Percentiles rank a stretch among this genome's conserved stretches.
These are phyloP conservation scores for Rubia peregrina DNA, from an alignment of 305 asterid genomes.

Conservation along the genomic window DNA sequence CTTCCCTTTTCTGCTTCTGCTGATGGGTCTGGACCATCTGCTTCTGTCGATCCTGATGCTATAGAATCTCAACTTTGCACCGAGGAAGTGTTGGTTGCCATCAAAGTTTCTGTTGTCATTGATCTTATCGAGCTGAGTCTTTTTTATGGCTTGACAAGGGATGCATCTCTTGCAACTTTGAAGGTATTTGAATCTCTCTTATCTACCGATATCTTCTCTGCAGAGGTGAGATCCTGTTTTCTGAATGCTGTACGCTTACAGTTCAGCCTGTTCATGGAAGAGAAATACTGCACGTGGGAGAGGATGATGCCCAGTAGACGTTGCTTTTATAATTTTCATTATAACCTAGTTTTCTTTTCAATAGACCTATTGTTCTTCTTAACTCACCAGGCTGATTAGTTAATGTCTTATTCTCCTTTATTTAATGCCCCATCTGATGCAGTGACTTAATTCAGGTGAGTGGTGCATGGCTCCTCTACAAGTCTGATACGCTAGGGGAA, in stretches of 20 bases:
- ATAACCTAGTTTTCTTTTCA: background rate
- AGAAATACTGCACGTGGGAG: background rate
- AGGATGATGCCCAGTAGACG: background rate
- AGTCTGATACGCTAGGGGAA: constrained; percentile 62
- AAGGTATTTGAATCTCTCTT: constrained; percentile 41
- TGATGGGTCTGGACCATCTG: constrained; percentile 37
- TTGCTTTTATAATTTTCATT: background rate
- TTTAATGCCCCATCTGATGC: background rate
- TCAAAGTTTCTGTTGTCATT: constrained; percentile 62
- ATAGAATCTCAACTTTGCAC: constrained; percentile 40
- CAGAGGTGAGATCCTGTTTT: background rate
- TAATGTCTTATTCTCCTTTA: constrained; percentile 2
- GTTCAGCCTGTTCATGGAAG: constrained; percentile 5
- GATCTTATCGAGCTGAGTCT: constrained; percentile 76
- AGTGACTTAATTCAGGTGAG: constrained; percentile 49
- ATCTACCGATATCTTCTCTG: background rate
- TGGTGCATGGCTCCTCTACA: constrained; percentile 83
- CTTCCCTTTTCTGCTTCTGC: constrained; percentile 36
- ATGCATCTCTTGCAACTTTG: constrained; percentile 79
- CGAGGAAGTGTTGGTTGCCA: constrained; percentile 45
- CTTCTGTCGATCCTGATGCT: constrained; percentile 33
- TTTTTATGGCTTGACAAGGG: constrained; percentile 74
- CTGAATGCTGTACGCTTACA: background rate
- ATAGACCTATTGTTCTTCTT: background rate
- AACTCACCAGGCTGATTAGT: background rate